These are phyloP conservation scores for Mycena rosella DNA, from an alignment of 768 basidiomycete species.

Conservation along the genomic window DNA sequence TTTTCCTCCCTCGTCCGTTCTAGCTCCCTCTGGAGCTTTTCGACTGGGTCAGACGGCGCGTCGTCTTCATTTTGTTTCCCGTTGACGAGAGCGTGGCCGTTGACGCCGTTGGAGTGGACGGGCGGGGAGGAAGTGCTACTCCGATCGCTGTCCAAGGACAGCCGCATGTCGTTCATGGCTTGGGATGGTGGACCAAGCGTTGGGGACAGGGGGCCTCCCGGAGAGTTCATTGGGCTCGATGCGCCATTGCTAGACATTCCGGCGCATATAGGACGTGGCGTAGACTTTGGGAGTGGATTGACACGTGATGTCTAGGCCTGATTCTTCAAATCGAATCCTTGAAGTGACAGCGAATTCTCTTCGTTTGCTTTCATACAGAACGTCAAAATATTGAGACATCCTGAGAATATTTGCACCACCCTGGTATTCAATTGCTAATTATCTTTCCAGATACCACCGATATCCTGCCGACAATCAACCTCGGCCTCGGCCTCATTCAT, in stretches of 20 bases:
- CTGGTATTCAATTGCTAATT: no score
- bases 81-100: slow-evolving; percentile 48
- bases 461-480: no score
- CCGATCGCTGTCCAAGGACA: slow-evolving; percentile 63
- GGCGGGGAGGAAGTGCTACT: slow-evolving; percentile 47
- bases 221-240: slow-evolving; percentile 38
- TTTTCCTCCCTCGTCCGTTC: slow-evolving; percentile 85
- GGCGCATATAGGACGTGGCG: slow-evolving; percentile 31
- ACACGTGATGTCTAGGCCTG: slow-evolving; percentile 1
- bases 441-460: no score
- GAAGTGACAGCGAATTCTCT: no score
- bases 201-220: slow-evolving; percentile 48
- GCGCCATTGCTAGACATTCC: slow-evolving; percentile 45
- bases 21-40: slow-evolving; percentile 80
- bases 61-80: slow-evolving; percentile 50
- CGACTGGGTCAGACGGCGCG: slow-evolving; percentile 61
- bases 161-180: slow-evolving; percentile 47
- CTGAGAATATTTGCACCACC: no score
- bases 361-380: no score
- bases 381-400: no score
- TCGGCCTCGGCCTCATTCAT: no score
- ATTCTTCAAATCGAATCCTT: background rate
- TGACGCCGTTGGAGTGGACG: slow-evolving; percentile 49
- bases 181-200: slow-evolving; percentile 14
- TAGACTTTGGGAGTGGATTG: background rate